These are phyloP conservation scores for Fagopyrum tataricum DNA, from an alignment of 148 eudicot species.

Conservation along the genomic window DNA sequence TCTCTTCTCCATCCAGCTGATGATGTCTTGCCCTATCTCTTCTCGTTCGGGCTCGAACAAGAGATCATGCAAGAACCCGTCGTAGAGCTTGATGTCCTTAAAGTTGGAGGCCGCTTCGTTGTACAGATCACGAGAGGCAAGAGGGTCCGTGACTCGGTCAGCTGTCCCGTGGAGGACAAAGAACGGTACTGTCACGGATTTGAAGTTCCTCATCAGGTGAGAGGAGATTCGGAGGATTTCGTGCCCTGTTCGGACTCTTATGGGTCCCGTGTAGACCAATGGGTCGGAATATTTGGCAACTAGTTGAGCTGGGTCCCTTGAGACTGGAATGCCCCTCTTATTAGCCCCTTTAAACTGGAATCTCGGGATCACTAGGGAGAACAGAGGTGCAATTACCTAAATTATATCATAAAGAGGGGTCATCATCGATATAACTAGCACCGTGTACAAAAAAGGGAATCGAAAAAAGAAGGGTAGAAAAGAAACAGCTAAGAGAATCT, in stretches of 20 bases:
- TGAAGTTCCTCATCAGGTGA: slow-evolving; percentile 49
- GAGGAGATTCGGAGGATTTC: slow-evolving; percentile 66
- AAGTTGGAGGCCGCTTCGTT: slow-evolving; percentile 57
- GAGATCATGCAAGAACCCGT: slow-evolving; percentile 66
- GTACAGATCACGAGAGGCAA: slow-evolving; percentile 53
- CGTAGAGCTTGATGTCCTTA: slow-evolving; percentile 54
- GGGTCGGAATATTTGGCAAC: slow-evolving; percentile 81
- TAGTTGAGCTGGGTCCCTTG: slow-evolving; percentile 64
- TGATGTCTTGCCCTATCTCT: slow-evolving; percentile 34
- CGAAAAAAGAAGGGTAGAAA: not conserved
- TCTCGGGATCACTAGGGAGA: slow-evolving; percentile 58
- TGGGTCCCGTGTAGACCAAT: slow-evolving; percentile 80
- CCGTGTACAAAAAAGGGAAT: not conserved
- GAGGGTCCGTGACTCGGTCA: slow-evolving; percentile 74
- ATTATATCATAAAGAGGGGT: not conserved
- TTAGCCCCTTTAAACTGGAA: slow-evolving; percentile 72
- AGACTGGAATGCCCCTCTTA: slow-evolving; percentile 49
- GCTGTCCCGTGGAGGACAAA: slow-evolving; percentile 74
- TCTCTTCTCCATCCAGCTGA: slow-evolving; percentile 50
- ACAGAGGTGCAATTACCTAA: slow-evolving; percentile 75
- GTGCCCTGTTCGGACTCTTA: slow-evolving; percentile 68
- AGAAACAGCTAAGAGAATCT: not conserved
- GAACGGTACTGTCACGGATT: slow-evolving; percentile 43
- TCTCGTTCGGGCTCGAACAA: slow-evolving; percentile 73
- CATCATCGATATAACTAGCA: not conserved